These are phyloP conservation scores for Leccinum subtestaceum DNA, from an alignment of 768 basidiomycete species.

Conservation along the genomic window DNA sequence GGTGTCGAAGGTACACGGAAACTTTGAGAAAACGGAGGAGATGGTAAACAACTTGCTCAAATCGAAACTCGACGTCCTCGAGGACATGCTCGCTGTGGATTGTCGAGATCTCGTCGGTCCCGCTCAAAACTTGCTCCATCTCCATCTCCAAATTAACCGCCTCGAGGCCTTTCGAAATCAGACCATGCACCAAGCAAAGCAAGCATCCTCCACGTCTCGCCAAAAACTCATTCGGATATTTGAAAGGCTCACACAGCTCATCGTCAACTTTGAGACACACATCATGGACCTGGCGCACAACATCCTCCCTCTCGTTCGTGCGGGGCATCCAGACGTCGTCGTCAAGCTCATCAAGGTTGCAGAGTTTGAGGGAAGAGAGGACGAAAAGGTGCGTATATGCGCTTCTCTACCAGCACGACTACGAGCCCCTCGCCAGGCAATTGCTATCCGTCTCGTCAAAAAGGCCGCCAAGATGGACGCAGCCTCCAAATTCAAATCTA, in stretches of 20 bases:
- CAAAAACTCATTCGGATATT: slow-evolving; percentile 76
- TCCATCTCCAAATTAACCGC: slow-evolving; percentile 39
- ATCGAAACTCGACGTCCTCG: too few species aligned
- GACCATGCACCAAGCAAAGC: slow-evolving; percentile 91
- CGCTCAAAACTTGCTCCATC: too few species aligned
- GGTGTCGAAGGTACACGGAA: too few species aligned
- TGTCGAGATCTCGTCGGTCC: too few species aligned
- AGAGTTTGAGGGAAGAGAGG: slow-evolving; percentile 88
- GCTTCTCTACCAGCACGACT: slow-evolving; percentile 10
- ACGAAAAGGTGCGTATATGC: slow-evolving; percentile 74
- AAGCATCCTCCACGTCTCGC: slow-evolving; percentile 64
- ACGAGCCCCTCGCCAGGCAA: slow-evolving; percentile 55
- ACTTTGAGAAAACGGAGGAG: too few species aligned
- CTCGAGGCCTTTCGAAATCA: slow-evolving; percentile 93
- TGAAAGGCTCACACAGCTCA: slow-evolving; percentile 77
- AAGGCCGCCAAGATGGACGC: slow-evolving; percentile 68
- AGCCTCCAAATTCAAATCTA: slow-evolving; percentile 88
- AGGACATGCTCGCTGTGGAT: too few species aligned
- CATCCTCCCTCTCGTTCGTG: slow-evolving; percentile 71
- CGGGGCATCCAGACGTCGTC: slow-evolving; percentile 80
- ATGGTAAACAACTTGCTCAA: too few species aligned
- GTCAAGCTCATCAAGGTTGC: slow-evolving; percentile 92
- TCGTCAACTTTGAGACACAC: slow-evolving; percentile 83
- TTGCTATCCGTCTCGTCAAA: slow-evolving; percentile 91
- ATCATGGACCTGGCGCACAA: slow-evolving; percentile 73